Evolutionary conservation across 257 asterid species (phyloP), one percentile per base, ranked within the genome.

Genomic region (Solanum piurae): DNA sequence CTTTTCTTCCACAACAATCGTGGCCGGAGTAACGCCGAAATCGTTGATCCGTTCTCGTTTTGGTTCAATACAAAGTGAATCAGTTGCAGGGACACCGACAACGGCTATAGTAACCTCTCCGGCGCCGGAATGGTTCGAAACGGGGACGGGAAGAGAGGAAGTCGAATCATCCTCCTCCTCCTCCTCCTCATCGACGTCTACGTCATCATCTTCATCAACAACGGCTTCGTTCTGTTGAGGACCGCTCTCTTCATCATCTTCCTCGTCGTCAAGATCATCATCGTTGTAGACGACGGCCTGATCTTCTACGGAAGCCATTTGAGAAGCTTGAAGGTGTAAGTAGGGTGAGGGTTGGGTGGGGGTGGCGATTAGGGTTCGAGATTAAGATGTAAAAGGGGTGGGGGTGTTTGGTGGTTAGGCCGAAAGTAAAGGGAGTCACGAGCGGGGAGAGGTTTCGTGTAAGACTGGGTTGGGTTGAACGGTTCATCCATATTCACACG

Each of bases 81-180:
- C 75, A 68, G 21, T 68, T 68, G 64, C 88, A 52, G 74, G 86
- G 46, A 90, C 85, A 21, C 94, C 91, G 4, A 94, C 93, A 44
- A 94, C 91, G n/a, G 95, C 98, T 86, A 94, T 87, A 9, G 98
- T 94, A 10, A 95, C 97, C 29, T 88, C 91, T 3, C 91, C 89
- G 42, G 93, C 86, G 55, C 49, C 88, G 21, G 90, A 89, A 72
- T 18, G 44, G 44, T 2, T 72, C 27, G 44, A 9, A 72, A 72
- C 79, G 27, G 44, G 79, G 1, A 5, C 84, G 14, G 84, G 62
- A 55, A 94, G 91, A 25, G 98, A 92, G 13, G 98, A 91, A 68
- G 95, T 91, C 36, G 97, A 93, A 86, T 95, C 84, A 1, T 40
- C 95, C n/a, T 77, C 62, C 21, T 49, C 58, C 6, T 49, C 58